Evolutionary conservation across 2,329 filamentous ascomycete species (phyloP).

Genomic region (Colletotrichum sp.): DNA sequence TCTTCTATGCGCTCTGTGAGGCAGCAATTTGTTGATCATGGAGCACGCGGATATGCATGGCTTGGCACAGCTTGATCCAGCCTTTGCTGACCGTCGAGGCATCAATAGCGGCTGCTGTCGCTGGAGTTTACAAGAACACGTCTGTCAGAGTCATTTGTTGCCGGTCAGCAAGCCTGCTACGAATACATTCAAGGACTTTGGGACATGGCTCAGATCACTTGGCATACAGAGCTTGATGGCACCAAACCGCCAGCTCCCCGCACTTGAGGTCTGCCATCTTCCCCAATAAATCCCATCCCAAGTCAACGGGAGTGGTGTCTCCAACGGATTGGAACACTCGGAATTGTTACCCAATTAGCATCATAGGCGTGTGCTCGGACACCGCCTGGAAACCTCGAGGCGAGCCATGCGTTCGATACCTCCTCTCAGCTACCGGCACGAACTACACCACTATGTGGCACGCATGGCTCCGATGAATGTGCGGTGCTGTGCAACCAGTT

Average conservation of each 20-base stretch:
- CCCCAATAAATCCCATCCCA: not conserved
- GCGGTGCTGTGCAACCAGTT: not conserved
- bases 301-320: not conserved
- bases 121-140: not conserved
- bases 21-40: not conserved
- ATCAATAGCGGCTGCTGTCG: not conserved
- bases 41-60: not conserved
- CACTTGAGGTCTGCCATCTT: not conserved
- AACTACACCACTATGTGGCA: not conserved
- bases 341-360: not conserved
- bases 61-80: not conserved
- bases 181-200: not conserved
- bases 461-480: not conserved
- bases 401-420: not conserved
- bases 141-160: not conserved
- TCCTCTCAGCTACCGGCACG: not conserved
- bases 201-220: not conserved
- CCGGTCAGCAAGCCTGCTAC: not conserved
- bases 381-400: not conserved
- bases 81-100: not conserved
- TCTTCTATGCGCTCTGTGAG: not conserved
- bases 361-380: not conserved
- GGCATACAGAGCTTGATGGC: not conserved
- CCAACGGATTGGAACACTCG: not conserved
- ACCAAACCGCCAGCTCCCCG: not conserved